phyloP scores from a whole-genome alignment of 208 protist genomes.

The Trypanosoma scelopori region DNA sequence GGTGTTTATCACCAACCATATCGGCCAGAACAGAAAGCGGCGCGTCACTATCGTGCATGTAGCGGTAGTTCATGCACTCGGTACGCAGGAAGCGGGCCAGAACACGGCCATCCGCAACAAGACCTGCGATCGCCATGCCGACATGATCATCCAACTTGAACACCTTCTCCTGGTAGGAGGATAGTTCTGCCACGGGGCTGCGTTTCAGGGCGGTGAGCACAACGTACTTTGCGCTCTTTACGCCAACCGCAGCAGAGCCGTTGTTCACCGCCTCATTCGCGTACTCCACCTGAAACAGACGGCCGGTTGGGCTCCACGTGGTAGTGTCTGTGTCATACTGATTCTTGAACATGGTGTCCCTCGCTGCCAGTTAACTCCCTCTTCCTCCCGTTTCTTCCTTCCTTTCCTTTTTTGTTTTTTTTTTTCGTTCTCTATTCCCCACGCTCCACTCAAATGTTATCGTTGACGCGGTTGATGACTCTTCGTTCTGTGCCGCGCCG shows the following conservation, averaged over 20 bases:
- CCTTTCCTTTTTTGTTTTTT: slow-evolving; percentile 12
- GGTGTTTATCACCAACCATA: slow-evolving; percentile 92
- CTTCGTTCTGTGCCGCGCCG: background rate
- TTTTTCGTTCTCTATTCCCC: slow-evolving; percentile 3
- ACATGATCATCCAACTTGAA: slow-evolving; percentile 98
- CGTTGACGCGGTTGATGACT: background rate
- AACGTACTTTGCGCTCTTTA: slow-evolving; percentile 95
- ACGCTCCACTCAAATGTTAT: background rate
- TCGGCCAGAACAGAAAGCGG: slow-evolving; percentile 79
- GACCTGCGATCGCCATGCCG: slow-evolving; percentile 97
- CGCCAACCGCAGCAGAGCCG: slow-evolving; percentile 96
- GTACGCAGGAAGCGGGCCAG: slow-evolving; percentile 95
- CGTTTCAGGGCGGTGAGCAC: slow-evolving; percentile 96
- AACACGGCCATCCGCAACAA: slow-evolving; percentile 96
- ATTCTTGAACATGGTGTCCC: slow-evolving; percentile 83
- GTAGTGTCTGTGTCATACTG: slow-evolving; percentile 99
- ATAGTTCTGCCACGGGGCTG: slow-evolving; percentile 93
- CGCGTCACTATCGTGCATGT: slow-evolving; percentile 80
- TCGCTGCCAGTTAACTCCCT: slow-evolving; percentile 2
- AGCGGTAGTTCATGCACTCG: slow-evolving; percentile 98
- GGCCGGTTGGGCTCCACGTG: slow-evolving; percentile 97
- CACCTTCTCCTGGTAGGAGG: slow-evolving; percentile 98
- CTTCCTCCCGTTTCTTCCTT: slow-evolving; percentile 18
- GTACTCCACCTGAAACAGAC: slow-evolving; percentile 99
- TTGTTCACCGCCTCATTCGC: slow-evolving; percentile 99